phyloP scores from a whole-genome alignment of 768 basidiomycete species.

The Auriculariales sp. region DNA sequence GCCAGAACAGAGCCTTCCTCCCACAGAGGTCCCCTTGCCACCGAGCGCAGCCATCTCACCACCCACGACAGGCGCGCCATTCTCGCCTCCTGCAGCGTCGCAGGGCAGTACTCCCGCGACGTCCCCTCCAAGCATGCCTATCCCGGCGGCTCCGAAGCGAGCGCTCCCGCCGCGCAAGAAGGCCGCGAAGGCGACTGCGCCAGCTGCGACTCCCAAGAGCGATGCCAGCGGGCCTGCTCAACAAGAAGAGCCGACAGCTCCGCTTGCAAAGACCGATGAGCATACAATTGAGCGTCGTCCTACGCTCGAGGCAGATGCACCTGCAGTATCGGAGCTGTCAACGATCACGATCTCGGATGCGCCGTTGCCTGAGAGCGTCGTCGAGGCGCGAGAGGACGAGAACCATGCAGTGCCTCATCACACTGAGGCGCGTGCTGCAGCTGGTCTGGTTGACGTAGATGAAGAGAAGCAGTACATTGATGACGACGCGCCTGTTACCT shows the following conservation, averaged over 20 bases:
- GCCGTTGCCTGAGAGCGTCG: background rate
- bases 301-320: background rate
- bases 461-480: no score
- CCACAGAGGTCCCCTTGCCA: background rate
- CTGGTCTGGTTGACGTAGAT: no score
- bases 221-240: conserved; percentile 8
- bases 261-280: background rate
- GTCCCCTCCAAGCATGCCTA: conserved; percentile 36
- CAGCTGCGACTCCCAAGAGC: background rate
- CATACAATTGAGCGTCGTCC: background rate
- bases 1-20: background rate
- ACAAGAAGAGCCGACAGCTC: conserved; percentile 9
- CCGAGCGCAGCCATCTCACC: background rate
- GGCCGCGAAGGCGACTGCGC: conserved; percentile 4
- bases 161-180: conserved; percentile 20
- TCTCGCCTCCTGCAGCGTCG: background rate
- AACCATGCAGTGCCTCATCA: no score
- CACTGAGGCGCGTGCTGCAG: no score
- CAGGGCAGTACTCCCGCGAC: conserved; percentile 1
- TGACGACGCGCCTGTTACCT: no score
- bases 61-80: conserved; percentile 1
- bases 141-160: conserved; percentile 58
- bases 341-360: background rate
- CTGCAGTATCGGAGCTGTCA: background rate
- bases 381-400: background rate